Evolutionary conservation across 106 monocot genomes (phyloP).

Genomic region (Gastrodia elata): DNA sequence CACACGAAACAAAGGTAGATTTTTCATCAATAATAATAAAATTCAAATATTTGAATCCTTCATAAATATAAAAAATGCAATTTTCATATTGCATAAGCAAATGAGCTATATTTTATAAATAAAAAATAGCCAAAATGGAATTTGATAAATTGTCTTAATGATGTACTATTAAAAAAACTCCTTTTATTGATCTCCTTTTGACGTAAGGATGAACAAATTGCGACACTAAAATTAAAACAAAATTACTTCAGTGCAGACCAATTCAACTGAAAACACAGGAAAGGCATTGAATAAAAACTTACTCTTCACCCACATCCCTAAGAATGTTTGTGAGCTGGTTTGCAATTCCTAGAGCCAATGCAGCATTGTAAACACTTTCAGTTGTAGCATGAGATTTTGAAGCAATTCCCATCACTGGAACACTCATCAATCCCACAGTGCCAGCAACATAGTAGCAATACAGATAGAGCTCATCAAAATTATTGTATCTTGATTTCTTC

Average conservation of each 20-base stretch:
- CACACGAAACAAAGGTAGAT: no score
- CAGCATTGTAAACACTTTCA: slow-evolving; percentile 25
- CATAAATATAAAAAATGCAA: no score
- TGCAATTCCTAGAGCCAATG: slow-evolving; percentile 21
- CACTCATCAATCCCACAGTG: slow-evolving; percentile 71
- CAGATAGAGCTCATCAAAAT: slow-evolving; percentile 49
- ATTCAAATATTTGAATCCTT: no score
- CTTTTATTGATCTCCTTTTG: no score
- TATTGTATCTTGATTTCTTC: slow-evolving; percentile 42
- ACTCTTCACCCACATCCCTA: slow-evolving; percentile 75
- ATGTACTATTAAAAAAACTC: no score
- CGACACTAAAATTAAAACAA: no score
- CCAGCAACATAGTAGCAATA: slow-evolving; percentile 77
- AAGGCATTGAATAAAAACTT: slow-evolving; percentile 4
- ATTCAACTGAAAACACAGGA: not conserved
- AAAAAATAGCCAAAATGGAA: no score
- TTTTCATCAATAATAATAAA: no score
- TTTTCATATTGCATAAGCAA: no score
- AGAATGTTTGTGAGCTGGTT: slow-evolving; percentile 56
- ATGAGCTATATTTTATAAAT: no score
- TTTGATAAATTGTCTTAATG: no score
- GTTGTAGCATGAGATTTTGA: slow-evolving; percentile 49
- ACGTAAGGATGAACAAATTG: not conserved
- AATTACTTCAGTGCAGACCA: not conserved
- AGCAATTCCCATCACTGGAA: slow-evolving; percentile 62